These are phyloP conservation scores for Zasmidium angulare DNA, from an alignment of 2,329 filamentous ascomycete genomes.

Conservation along the genomic window DNA sequence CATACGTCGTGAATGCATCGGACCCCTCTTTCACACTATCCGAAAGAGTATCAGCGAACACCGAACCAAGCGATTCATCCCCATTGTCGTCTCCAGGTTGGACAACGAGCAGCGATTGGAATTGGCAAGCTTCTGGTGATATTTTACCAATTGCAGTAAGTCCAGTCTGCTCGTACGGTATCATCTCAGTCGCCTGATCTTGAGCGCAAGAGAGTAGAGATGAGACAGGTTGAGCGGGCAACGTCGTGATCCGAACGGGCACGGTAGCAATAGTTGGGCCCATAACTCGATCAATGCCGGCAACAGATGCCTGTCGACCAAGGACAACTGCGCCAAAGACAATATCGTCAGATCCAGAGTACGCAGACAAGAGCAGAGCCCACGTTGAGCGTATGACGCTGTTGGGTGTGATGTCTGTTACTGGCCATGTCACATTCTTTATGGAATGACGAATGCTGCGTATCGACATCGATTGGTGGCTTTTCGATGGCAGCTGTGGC, in stretches of 20 bases:
- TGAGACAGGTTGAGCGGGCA: background rate
- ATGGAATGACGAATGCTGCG: background rate
- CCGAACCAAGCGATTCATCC: background rate
- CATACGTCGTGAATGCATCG: background rate
- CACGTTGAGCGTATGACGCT: constrained; percentile 10
- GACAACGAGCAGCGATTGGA: constrained; percentile 57
- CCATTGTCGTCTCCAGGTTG: constrained; percentile 37
- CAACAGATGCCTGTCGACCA: constrained; percentile 10
- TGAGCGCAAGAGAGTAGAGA: constrained; percentile 9
- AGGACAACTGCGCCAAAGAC: constrained; percentile 10
- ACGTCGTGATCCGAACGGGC: constrained; percentile 6
- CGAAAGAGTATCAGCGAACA: background rate
- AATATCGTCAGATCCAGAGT: constrained; percentile 7
- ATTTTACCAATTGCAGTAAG: constrained; percentile 3
- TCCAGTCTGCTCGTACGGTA: constrained; percentile 14
- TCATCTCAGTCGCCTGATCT: constrained; percentile 13
- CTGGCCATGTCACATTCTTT: background rate
- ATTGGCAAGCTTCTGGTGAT: constrained; percentile 43
- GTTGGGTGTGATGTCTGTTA: constrained; percentile 1
- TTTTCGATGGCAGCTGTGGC: constrained; percentile 31
- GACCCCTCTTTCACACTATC: background rate
- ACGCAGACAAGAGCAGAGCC: constrained; percentile 10
- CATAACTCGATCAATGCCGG: constrained; percentile 5
- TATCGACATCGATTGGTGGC: constrained; percentile 11
- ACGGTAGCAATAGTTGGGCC: constrained; percentile 18